Percentiles rank a stretch among this genome's conserved stretches.
These are phyloP conservation scores for Rubroboletus pulcherrimus DNA, from an alignment of 768 basidiomycete genomes.

Conservation along the genomic window DNA sequence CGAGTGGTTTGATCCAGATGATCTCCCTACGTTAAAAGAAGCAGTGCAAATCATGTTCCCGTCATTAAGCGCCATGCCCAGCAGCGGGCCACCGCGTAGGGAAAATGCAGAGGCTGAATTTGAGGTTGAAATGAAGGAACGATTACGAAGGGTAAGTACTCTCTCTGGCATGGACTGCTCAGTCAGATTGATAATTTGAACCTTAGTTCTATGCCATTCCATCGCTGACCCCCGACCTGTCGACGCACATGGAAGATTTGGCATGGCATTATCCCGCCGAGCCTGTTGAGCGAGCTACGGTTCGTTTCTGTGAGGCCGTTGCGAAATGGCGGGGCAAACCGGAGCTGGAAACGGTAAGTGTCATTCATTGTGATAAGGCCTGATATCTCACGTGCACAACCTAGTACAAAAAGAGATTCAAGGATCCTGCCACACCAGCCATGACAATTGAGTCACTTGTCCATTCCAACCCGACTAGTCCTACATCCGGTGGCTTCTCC, in stretches of 20 bases:
- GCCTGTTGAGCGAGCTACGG: conserved; percentile 72
- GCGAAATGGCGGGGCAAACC: conserved; percentile 82
- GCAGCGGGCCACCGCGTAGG: conserved; percentile 29
- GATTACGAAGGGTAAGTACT: conserved; percentile 60
- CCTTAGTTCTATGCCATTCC: conserved; percentile 78
- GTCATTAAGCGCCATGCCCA: conserved; percentile 33
- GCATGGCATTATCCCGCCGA: conserved; percentile 81
- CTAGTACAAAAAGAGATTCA: conserved; percentile 57
- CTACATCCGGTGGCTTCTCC: conserved; percentile 33
- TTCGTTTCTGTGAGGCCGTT: conserved; percentile 79
- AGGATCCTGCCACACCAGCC: conserved; percentile 31
- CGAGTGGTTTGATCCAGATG: conserved; percentile 69
- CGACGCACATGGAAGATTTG: conserved; percentile 68
- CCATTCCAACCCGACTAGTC: conserved; percentile 67
- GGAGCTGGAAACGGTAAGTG: conserved; percentile 68
- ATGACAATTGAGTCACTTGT: conserved; percentile 66
- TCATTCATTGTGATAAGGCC: not conserved
- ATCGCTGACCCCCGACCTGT: conserved; percentile 63
- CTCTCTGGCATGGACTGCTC: not conserved
- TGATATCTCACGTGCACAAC: conserved; percentile 27
- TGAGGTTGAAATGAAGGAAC: conserved; percentile 68
- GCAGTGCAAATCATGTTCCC: conserved; percentile 72
- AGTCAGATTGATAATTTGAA: conserved; percentile 6
- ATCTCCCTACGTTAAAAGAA: conserved; percentile 62
- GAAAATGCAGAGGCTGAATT: conserved; percentile 67